Evolutionary conservation across 768 basidiomycete species (phyloP).

Genomic region (Boletus pseudo-olivaceus): DNA sequence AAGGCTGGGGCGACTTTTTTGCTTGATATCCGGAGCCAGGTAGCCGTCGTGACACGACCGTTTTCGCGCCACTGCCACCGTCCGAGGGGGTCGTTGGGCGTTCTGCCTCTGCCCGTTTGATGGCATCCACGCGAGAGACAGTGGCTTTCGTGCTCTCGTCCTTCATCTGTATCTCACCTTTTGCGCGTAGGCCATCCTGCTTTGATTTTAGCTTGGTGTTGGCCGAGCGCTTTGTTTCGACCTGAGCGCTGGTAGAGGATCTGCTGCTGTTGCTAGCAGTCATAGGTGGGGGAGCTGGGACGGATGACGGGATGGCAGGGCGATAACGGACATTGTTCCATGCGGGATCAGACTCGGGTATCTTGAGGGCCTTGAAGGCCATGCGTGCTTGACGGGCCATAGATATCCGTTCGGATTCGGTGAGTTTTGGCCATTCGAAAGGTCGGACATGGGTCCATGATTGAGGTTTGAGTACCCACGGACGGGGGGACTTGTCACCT

Average conservation of each 20-base stretch:
- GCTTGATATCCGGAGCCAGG: conserved; percentile 51
- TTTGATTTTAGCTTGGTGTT: conserved; percentile 43
- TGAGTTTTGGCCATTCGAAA: conserved; percentile 53
- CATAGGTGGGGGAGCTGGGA: conserved; percentile 16
- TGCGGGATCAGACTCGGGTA: conserved; percentile 57
- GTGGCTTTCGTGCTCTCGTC: conserved; percentile 31
- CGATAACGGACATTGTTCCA: conserved; percentile 55
- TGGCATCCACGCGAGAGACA: conserved; percentile 30
- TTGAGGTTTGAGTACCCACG: conserved; percentile 52
- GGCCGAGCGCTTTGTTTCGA: conserved; percentile 42
- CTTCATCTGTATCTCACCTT: conserved; percentile 41
- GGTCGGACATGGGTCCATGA: conserved; percentile 72
- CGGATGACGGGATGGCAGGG: conserved; percentile 9
- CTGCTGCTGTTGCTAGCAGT: conserved; percentile 16
- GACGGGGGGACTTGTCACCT: conserved; percentile 36
- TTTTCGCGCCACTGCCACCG: conserved; percentile 12
- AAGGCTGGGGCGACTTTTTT: conserved; percentile 30
- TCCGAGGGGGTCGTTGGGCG: conserved; percentile 20
- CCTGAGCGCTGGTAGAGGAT: conserved; percentile 25
- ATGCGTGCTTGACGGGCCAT: conserved; percentile 52
- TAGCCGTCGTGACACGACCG: conserved; percentile 29
- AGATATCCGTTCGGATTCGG: conserved; percentile 43
- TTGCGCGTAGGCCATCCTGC: conserved; percentile 21
- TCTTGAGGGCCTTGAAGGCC: conserved; percentile 46
- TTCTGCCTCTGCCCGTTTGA: conserved; percentile 27